These are phyloP conservation scores for Laguncularia racemosa DNA, from an alignment of 345 rosid genomes.

Conservation along the genomic window DNA sequence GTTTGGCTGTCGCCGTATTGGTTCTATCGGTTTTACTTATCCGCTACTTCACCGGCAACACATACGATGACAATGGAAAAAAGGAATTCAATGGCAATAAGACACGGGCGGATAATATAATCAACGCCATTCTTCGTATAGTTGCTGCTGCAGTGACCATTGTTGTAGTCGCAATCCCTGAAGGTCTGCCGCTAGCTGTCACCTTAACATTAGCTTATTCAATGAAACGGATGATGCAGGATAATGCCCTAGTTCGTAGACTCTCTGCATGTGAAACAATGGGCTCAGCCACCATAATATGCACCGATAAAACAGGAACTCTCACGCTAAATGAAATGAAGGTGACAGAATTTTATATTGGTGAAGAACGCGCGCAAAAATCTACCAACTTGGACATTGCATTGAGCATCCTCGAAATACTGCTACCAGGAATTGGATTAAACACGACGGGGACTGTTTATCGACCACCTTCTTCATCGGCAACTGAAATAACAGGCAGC, in stretches of 20 bases:
- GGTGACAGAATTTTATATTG: no score
- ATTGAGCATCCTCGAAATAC: no score
- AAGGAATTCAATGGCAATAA: constrained; percentile 30
- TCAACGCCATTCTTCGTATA: constrained; percentile 45
- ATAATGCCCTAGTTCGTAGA: constrained; percentile 71
- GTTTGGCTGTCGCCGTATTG: constrained; percentile 52
- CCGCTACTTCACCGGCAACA: constrained; percentile 66
- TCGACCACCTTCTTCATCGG: no score
- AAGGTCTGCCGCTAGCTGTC: constrained; percentile 74
- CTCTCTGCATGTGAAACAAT: constrained; percentile 76
- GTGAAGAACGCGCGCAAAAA: no score
- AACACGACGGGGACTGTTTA: no score
- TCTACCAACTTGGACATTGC: no score
- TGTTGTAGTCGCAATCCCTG: constrained; percentile 76
- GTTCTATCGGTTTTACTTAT: constrained; percentile 47
- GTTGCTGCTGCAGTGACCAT: constrained; percentile 66
- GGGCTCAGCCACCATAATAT: constrained; percentile 68
- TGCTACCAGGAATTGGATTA: no score
- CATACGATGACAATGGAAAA: constrained; percentile 42
- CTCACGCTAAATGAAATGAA: no score
- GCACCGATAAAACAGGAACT: no score
- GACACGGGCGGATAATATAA: constrained; percentile 36
- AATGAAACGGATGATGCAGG: constrained; percentile 72
- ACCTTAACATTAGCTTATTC: constrained; percentile 70
- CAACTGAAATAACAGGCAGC: no score